Evolutionary conservation across 345 rosid genomes (phyloP).

Genomic region (Salix caprea): DNA sequence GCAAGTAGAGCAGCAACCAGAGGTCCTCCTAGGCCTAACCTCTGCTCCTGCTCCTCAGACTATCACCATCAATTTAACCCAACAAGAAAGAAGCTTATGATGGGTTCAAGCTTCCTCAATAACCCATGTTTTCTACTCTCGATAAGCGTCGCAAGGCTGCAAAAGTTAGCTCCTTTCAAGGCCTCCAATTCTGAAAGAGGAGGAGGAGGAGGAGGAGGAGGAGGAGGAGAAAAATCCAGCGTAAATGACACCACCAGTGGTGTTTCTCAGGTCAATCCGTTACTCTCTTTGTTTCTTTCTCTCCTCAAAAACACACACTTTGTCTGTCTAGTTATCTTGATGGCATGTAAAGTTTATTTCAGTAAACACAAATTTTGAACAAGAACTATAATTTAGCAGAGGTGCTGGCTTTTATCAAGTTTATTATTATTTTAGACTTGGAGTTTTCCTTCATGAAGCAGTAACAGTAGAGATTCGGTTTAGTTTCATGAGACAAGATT

Average conservation of each 20-base stretch:
- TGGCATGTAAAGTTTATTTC: no score
- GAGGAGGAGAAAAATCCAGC: not conserved
- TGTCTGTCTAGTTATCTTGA: no score
- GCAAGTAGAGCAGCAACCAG: not conserved
- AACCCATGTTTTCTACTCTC: not conserved
- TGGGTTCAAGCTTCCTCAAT: not conserved
- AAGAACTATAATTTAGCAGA: no score
- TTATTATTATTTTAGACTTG: not conserved
- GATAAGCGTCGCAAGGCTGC: not conserved
- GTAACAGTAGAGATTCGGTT: not conserved
- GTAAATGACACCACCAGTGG: not conserved
- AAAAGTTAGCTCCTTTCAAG: not conserved
- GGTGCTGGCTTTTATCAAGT: not conserved
- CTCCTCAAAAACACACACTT: no score
- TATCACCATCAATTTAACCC: not conserved
- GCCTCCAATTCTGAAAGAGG: slow-evolving; percentile 1
- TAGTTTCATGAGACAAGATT: not conserved
- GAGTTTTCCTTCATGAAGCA: not conserved
- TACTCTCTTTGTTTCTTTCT: not conserved
- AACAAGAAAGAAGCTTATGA: not conserved
- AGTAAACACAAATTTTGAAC: no score
- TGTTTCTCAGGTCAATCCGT: not conserved
- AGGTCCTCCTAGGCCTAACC: not conserved
- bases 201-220: not conserved
- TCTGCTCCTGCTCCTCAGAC: not conserved